A percentile compares a stretch with the other conserved stretches of the same genome.
Evolutionary conservation across 2,329 filamentous ascomycete species (phyloP).

Genomic region (Daldinia sp.): DNA sequence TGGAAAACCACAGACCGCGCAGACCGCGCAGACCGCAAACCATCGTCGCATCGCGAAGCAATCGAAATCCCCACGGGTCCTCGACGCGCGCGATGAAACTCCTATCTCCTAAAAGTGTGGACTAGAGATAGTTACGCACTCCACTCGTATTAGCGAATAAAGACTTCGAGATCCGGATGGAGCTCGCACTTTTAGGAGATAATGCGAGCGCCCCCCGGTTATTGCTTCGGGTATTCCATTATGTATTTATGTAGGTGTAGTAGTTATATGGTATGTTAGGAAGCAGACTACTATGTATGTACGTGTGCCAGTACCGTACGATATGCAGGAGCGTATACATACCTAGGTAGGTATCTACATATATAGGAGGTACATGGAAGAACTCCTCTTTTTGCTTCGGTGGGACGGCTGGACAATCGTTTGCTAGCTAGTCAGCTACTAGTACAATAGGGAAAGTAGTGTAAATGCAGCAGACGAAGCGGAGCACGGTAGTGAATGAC

Average conservation of each 20-base stretch:
- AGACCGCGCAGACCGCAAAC: neutral
- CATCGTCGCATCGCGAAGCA: slow-evolving; percentile 24
- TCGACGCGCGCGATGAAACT: slow-evolving; percentile 30
- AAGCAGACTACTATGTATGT: neutral
- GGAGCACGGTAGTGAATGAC: slow-evolving; percentile 21
- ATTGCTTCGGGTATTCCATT: slow-evolving; percentile 15
- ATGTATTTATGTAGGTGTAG: neutral
- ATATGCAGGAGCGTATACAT: neutral
- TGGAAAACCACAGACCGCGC: neutral
- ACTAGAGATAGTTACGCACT: neutral
- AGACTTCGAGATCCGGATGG: neutral
- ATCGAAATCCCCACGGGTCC: slow-evolving; percentile 23
- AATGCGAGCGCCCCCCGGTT: slow-evolving; percentile 5
- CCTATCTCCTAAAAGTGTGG: slow-evolving; percentile 1
- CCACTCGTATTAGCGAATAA: neutral
- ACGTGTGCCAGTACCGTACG: neutral
- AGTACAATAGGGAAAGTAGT: neutral
- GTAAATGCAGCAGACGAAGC: neutral
- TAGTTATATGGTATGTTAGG: neutral
- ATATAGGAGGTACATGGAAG: neutral
- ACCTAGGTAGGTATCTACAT: neutral
- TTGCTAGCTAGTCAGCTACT: too few species aligned
- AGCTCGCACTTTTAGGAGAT: neutral
- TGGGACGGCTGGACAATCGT: slow-evolving; percentile 17
- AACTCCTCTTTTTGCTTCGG: slow-evolving; percentile 10